These are phyloP conservation scores for Pythium pyrilobum DNA, from an alignment of 352 stramenopile genomes.

Conservation along the genomic window DNA sequence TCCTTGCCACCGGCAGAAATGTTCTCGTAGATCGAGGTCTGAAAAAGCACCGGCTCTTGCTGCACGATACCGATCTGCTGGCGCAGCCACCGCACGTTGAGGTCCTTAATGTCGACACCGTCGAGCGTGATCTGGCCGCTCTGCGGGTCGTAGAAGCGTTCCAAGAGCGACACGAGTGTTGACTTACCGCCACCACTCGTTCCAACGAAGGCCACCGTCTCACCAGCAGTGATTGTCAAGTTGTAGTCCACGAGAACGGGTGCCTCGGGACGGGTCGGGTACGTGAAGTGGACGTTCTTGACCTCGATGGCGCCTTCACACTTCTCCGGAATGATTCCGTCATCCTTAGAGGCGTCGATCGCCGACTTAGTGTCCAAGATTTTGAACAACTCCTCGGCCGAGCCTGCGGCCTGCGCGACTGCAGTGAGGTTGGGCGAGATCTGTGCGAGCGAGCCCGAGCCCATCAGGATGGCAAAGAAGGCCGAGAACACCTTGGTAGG, in stretches of 20 bases:
- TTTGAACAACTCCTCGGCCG: conserved; percentile 31
- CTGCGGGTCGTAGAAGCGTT: conserved; percentile 79
- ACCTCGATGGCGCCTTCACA: conserved; percentile 49
- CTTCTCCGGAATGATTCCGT: conserved; percentile 26
- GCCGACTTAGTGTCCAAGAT: conserved; percentile 42
- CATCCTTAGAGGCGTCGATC: conserved; percentile 41
- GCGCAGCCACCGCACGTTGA: conserved; percentile 46
- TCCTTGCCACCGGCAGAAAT: conserved; percentile 35
- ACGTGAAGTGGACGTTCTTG: conserved; percentile 63
- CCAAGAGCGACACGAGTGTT: conserved; percentile 34
- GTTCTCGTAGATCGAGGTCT: conserved; percentile 72
- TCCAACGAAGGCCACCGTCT: conserved; percentile 87
- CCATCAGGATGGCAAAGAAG: conserved; percentile 44
- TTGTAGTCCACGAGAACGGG: conserved; percentile 77
- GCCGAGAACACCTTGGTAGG: conserved; percentile 37
- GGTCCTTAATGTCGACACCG: conserved; percentile 42
- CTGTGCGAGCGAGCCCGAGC: conserved; percentile 29
- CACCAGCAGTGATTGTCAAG: conserved; percentile 57
- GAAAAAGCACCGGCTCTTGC: conserved; percentile 82
- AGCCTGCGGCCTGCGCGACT: conserved; percentile 29
- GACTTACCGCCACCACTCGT: conserved; percentile 11
- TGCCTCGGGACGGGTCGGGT: conserved; percentile 57
- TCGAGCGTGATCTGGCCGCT: conserved; percentile 59
- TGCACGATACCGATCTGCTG: conserved; percentile 31
- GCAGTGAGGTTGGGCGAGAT: conserved; percentile 44